Evolutionary conservation across 257 asterid species (phyloP).

Genomic region (Solanum clarkiae): DNA sequence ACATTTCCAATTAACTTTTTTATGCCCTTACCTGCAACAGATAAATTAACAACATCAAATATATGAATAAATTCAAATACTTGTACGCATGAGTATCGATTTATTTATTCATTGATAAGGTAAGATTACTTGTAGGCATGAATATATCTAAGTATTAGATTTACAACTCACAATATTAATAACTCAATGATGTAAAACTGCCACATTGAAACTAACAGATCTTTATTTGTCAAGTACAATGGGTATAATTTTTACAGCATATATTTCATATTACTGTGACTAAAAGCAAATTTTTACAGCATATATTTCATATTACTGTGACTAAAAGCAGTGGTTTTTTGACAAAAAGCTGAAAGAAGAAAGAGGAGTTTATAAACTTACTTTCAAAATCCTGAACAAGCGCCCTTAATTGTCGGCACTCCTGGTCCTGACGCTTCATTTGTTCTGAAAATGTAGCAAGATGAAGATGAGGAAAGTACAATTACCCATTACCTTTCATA

Average conservation of each 20-base stretch:
- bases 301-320: not conserved
- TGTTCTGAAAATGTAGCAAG: constrained; percentile 50
- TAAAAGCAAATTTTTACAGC: not conserved
- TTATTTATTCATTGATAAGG: not conserved
- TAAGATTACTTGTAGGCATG: not conserved
- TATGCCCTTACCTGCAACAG: constrained; percentile 65
- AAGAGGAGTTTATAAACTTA: constrained; percentile 19
- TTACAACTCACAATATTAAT: not conserved
- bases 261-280: not conserved
- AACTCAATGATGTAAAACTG: not conserved
- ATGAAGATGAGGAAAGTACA: not conserved
- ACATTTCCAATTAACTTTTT: constrained; percentile 49
- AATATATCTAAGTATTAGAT: not conserved
- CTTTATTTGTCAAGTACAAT: not conserved
- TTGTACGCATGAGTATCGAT: not conserved
- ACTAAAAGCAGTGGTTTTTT: not conserved
- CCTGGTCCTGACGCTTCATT: constrained; percentile 51
- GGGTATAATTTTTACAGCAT: not conserved
- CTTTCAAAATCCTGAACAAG: constrained; percentile 90
- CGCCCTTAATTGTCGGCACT: constrained; percentile 62
- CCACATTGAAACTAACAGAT: not conserved
- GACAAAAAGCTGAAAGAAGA: constrained; percentile 10
- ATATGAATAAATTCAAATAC: not conserved
- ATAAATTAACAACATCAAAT: constrained; percentile 1
- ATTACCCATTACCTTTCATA: not conserved